Evolutionary conservation across 768 basidiomycete species (phyloP).

Genomic region (Leucosporidium scottii): DNA sequence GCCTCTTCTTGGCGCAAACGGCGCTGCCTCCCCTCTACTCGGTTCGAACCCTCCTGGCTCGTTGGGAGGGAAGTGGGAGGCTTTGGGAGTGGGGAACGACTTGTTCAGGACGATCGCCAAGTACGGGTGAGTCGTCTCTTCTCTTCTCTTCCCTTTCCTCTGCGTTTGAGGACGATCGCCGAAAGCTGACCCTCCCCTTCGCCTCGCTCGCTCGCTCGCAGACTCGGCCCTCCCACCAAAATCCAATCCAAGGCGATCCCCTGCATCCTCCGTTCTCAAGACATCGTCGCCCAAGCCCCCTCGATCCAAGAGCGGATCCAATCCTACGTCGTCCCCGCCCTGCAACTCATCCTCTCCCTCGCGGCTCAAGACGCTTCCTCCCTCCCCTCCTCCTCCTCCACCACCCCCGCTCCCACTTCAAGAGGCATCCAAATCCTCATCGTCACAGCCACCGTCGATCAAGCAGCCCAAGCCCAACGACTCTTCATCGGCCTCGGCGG

Average conservation of each 20-base stretch:
- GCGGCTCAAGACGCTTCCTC: constrained; percentile 16
- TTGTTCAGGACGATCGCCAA: constrained; percentile 79
- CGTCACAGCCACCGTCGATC: constrained; percentile 96
- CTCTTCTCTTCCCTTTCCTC: constrained; percentile 6
- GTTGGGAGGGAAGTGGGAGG: constrained; percentile 91
- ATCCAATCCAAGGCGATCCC: constrained; percentile 95
- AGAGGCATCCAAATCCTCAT: constrained; percentile 78
- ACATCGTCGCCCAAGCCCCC: constrained; percentile 97
- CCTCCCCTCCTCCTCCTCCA: constrained; percentile 44
- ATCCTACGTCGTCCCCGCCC: constrained; percentile 87
- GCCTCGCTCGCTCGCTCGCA: constrained; percentile 5
- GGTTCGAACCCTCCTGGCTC: constrained; percentile 51
- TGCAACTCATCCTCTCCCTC: constrained; percentile 56
- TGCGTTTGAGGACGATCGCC: neutral
- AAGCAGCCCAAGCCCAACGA: constrained; percentile 91
- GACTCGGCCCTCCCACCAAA: constrained; percentile 93
- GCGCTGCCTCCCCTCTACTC: constrained; percentile 45
- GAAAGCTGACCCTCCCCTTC: neutral
- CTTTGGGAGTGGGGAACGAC: constrained; percentile 75
- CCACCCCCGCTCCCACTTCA: constrained; percentile 47
- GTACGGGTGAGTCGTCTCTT: constrained; percentile 51
- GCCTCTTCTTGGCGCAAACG: constrained; percentile 6
- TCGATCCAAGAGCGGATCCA: constrained; percentile 98
- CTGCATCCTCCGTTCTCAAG: constrained; percentile 78
- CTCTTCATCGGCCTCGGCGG: constrained; percentile 92